A percentile compares a stretch with the other conserved stretches of the same genome.
Conservation (phyloP, 2,329 filamentous ascomycete species). For the Claviceps humidiphila region DNA sequence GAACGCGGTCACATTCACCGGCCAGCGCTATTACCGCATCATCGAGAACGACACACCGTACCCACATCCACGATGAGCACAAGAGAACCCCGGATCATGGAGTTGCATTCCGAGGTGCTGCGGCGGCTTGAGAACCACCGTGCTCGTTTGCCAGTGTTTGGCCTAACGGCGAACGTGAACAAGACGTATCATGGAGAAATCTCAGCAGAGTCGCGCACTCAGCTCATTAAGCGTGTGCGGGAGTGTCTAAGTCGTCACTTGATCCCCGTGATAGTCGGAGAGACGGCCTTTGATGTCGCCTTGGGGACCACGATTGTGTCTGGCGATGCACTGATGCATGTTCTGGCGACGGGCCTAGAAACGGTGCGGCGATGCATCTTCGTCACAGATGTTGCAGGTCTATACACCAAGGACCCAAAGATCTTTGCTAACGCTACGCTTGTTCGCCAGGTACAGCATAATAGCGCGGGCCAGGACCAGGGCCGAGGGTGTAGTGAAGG, state of each 20-base stretch:
- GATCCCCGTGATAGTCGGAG: conserved; percentile 1
- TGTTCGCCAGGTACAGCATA: not conserved
- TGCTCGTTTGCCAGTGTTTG: not conserved
- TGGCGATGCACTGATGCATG: conserved; percentile 4
- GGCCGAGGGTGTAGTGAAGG: not conserved
- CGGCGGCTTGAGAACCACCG: not conserved
- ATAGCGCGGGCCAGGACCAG: not conserved
- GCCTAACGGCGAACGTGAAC: conserved; percentile 1
- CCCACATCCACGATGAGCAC: conserved; percentile 1
- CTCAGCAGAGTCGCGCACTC: not conserved
- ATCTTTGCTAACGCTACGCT: not conserved
- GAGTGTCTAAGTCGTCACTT: not conserved
- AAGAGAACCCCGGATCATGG: not conserved
- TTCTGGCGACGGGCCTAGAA: not conserved
- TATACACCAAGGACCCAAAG: conserved; percentile 2
- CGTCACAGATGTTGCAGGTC: conserved; percentile 3
- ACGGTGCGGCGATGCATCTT: conserved; percentile 3
- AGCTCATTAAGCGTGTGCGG: not conserved
- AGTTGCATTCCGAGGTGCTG: conserved; percentile 1
- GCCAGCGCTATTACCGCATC: not conserved
- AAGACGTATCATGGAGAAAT: not conserved
- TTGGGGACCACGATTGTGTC: conserved; percentile 2
- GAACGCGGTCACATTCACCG: not conserved
- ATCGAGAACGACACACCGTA: not conserved
- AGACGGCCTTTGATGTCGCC: conserved; percentile 1